Percentiles rank a stretch among this genome's conserved stretches.
These are phyloP conservation scores for Thalassiosira oceanica DNA, from an alignment of 352 stramenopile species.

Conservation along the genomic window DNA sequence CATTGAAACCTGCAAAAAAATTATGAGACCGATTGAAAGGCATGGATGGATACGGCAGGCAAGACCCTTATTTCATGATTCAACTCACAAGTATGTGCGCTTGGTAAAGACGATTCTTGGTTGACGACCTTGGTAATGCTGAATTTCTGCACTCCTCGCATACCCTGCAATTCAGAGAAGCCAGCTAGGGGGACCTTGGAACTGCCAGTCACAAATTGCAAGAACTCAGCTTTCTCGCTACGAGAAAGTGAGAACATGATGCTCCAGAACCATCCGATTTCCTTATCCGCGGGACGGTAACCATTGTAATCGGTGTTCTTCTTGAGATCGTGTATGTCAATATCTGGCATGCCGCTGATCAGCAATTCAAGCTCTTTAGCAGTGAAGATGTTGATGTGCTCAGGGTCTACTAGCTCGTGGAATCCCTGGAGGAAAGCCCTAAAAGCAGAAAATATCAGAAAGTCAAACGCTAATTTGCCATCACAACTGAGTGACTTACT, in stretches of 20 bases:
- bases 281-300: conserved; percentile 82
- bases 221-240: conserved; percentile 92
- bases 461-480: too few relatives aligned
- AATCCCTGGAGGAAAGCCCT: conserved; percentile 93
- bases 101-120: conserved; percentile 89
- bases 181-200: conserved; percentile 96
- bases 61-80: too few relatives aligned
- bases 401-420: conserved; percentile 93
- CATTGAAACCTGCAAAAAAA: too few relatives aligned
- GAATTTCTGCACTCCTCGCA: conserved; percentile 98
- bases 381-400: conserved; percentile 94
- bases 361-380: conserved; percentile 96
- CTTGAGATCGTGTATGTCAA: conserved; percentile 95
- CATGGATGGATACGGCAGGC: too few relatives aligned
- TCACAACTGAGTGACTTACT: too few relatives aligned
- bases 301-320: conserved; percentile 95
- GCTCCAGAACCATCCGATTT: conserved; percentile 97
- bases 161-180: conserved; percentile 97
- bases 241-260: conserved; percentile 90
- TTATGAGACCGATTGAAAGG: too few relatives aligned
- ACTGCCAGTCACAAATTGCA: conserved; percentile 97
- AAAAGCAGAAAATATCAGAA: too few relatives aligned
- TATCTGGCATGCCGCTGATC: conserved; percentile 96
- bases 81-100: conserved; percentile 98
- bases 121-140: conserved; percentile 98